Conservation (phyloP, 495 filamentous ascomycete species). For the Tuber microsphaerosporum region DNA sequence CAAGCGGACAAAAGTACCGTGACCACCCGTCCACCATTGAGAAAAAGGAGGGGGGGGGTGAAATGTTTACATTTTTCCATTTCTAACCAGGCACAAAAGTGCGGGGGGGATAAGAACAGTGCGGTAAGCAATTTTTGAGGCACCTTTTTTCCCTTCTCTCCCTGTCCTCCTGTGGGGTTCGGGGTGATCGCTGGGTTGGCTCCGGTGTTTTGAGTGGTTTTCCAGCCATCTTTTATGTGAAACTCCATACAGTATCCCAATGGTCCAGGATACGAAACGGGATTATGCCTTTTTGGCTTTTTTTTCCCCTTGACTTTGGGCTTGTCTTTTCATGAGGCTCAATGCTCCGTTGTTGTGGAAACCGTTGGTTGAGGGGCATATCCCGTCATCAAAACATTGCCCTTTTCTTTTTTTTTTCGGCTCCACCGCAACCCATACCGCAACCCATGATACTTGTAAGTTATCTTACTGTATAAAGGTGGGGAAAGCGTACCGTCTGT, state of each 20-base stretch:
- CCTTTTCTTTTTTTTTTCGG: not conserved
- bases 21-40: not conserved
- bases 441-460: not conserved
- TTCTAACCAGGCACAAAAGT: not conserved
- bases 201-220: slow-evolving; percentile 12
- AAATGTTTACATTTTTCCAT: slow-evolving; percentile 2
- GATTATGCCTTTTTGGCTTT: not conserved
- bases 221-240: slow-evolving; percentile 26
- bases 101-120: slow-evolving; percentile 1
- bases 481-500: not conserved
- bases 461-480: not conserved
- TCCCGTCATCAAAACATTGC: not conserved
- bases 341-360: not conserved
- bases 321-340: not conserved
- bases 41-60: not conserved
- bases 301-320: not conserved
- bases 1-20: not conserved
- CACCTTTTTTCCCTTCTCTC: slow-evolving; percentile 1
- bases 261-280: not conserved
- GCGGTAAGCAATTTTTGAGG: not conserved
- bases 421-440: not conserved
- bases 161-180: slow-evolving; percentile 11
- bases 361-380: not conserved
- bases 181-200: slow-evolving; percentile 16
- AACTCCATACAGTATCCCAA: slow-evolving; percentile 7